Evolutionary conservation across 2,329 filamentous ascomycete species (phyloP).

Genomic region (Juglanconis sp.): DNA sequence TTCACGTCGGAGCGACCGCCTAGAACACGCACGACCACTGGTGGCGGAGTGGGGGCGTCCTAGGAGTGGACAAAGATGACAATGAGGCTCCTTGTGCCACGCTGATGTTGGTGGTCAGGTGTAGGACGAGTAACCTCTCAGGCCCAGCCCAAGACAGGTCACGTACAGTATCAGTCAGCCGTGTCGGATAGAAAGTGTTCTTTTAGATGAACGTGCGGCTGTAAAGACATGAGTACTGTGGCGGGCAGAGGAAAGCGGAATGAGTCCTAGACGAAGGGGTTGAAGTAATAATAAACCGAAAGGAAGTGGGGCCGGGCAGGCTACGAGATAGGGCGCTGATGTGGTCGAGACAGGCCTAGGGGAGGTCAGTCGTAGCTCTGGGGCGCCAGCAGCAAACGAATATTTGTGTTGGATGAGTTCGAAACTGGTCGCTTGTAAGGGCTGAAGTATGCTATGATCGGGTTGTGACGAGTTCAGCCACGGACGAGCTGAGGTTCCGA

Average conservation of each 20-base stretch:
- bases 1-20: not conserved
- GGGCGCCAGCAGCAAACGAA: not conserved
- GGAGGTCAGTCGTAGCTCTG: slow-evolving; percentile 11
- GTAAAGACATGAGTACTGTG: slow-evolving; percentile 31
- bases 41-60: not conserved
- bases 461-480: not conserved
- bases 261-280: not conserved
- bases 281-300: not conserved
- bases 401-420: slow-evolving; percentile 1
- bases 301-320: slow-evolving; percentile 9
- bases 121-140: slow-evolving; percentile 5
- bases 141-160: slow-evolving; percentile 15
- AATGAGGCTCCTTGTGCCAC: slow-evolving; percentile 7
- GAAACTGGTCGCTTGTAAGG: slow-evolving; percentile 17
- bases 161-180: slow-evolving; percentile 29
- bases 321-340: slow-evolving; percentile 8
- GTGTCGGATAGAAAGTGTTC: slow-evolving; percentile 31
- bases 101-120: slow-evolving; percentile 9
- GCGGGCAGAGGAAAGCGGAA: not conserved
- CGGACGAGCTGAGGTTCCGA: slow-evolving; percentile 5
- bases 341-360: slow-evolving; percentile 15
- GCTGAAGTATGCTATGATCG: slow-evolving; percentile 6
- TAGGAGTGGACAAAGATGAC: slow-evolving; percentile 16
- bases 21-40: not conserved
- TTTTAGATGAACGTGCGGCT: slow-evolving; percentile 23